A percentile compares a stretch with the other conserved stretches of the same genome.
phyloP scores from a whole-genome alignment of 306 rosid species.

The Glycine soja region DNA sequence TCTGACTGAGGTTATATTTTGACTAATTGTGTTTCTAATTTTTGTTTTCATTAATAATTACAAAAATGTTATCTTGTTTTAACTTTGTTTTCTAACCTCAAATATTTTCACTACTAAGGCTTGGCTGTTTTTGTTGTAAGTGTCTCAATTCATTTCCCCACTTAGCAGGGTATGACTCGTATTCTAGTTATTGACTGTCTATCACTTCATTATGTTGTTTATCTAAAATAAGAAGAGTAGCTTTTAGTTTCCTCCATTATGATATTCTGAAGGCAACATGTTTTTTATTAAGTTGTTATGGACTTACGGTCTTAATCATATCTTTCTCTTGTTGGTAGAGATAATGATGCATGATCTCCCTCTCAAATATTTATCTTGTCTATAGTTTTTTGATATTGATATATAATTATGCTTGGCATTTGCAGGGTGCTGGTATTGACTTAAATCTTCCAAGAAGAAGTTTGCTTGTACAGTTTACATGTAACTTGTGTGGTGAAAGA shows the following conservation, averaged over 20 bases:
- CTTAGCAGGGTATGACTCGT: too few relatives aligned
- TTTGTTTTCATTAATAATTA: neutral
- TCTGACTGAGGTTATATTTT: neutral
- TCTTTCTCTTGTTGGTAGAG: slow-evolving; percentile 23
- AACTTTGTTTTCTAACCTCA: neutral
- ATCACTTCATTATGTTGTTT: neutral
- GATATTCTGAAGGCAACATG: slow-evolving; percentile 20
- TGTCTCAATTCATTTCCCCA: neutral
- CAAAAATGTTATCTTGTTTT: neutral
- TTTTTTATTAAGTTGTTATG: slow-evolving; percentile 2
- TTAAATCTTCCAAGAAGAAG: slow-evolving; percentile 83
- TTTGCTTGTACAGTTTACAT: slow-evolving; percentile 82
- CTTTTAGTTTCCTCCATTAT: slow-evolving; percentile 28
- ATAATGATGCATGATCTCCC: neutral
- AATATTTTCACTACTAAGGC: neutral
- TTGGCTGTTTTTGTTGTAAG: neutral
- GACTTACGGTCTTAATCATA: neutral
- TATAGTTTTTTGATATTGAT: neutral
- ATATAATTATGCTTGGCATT: neutral
- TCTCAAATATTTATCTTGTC: neutral
- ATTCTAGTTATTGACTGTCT: too few relatives aligned
- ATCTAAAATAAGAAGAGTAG: neutral
- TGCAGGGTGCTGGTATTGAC: slow-evolving; percentile 73
- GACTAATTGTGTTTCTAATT: neutral
- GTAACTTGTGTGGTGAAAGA: slow-evolving; percentile 77